Evolutionary conservation across 192 early-diverging fungal species (phyloP).

Genomic region (Mortierella antarctica): DNA sequence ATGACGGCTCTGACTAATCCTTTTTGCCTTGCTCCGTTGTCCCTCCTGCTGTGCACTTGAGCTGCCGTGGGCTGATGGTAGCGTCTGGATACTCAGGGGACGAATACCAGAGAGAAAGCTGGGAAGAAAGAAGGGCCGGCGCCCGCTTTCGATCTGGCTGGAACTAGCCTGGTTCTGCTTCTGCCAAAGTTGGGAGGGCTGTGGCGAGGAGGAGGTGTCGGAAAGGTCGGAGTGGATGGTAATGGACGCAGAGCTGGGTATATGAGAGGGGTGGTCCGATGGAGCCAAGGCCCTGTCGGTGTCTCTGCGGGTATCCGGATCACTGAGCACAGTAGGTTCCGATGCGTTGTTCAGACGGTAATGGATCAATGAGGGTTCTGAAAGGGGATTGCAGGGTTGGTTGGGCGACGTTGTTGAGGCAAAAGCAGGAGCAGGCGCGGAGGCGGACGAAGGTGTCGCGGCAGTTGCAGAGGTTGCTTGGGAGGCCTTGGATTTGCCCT

Average conservation of each 20-base stretch:
- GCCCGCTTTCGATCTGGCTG: neutral
- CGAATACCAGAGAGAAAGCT: conserved; percentile 10
- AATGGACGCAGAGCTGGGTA: too few relatives aligned
- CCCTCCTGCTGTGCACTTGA: neutral
- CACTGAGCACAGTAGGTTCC: too few relatives aligned
- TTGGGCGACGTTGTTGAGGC: too few relatives aligned
- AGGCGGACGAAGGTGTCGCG: neutral
- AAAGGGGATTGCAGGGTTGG: too few relatives aligned
- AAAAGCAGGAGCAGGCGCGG: neutral
- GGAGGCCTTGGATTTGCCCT: too few relatives aligned
- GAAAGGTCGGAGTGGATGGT: too few relatives aligned
- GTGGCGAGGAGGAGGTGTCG: neutral
- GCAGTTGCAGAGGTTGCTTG: conserved; percentile 6
- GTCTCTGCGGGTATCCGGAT: too few relatives aligned
- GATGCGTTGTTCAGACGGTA: too few relatives aligned
- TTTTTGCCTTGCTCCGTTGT: neutral
- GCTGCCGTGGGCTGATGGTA: neutral
- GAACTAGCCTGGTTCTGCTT: neutral
- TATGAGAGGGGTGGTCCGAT: too few relatives aligned
- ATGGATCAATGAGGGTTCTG: too few relatives aligned
- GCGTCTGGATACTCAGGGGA: neutral
- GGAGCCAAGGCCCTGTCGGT: too few relatives aligned
- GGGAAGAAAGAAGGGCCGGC: conserved; percentile 7
- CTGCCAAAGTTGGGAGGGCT: neutral
- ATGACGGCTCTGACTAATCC: neutral